These are phyloP conservation scores for Pythium sp. DNA, from an alignment of 352 stramenopile species.

Conservation along the genomic window DNA sequence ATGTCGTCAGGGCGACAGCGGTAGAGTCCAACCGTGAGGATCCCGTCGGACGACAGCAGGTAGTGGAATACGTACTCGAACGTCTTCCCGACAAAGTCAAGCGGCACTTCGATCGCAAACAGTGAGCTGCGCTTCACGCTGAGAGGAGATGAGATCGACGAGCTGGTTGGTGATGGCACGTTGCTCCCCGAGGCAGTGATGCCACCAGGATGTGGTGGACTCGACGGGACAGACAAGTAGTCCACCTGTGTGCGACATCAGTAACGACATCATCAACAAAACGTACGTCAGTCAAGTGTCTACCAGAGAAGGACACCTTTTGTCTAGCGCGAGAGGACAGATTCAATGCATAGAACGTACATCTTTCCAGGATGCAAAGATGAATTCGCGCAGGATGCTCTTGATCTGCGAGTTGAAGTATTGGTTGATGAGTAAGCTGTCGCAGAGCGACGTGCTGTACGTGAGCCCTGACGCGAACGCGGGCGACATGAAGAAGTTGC, in stretches of 20 bases:
- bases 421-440: conserved; percentile 87
- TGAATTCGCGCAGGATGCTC: conserved; percentile 83
- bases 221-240: conserved; percentile 28
- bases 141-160: conserved; percentile 27
- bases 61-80: conserved; percentile 87
- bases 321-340: neutral
- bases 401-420: conserved; percentile 88
- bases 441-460: conserved; percentile 83
- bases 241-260: conserved; percentile 21
- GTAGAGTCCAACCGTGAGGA: conserved; percentile 75
- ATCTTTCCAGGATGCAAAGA: conserved; percentile 77
- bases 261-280: conserved; percentile 4
- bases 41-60: conserved; percentile 74
- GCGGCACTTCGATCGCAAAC: conserved; percentile 76
- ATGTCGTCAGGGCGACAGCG: conserved; percentile 57
- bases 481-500: conserved; percentile 78
- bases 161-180: conserved; percentile 31
- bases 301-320: neutral
- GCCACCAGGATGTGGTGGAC: conserved; percentile 15
- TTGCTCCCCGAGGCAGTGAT: neutral
- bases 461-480: conserved; percentile 80
- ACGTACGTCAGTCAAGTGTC: neutral
- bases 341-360: no score
- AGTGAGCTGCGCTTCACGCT: conserved; percentile 66
- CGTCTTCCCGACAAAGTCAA: conserved; percentile 76